Percentiles rank a stretch among this genome's conserved stretches.
Conservation (phyloP, 2,329 filamentous ascomycete species). For the Tolypocladium paradoxum region DNA sequence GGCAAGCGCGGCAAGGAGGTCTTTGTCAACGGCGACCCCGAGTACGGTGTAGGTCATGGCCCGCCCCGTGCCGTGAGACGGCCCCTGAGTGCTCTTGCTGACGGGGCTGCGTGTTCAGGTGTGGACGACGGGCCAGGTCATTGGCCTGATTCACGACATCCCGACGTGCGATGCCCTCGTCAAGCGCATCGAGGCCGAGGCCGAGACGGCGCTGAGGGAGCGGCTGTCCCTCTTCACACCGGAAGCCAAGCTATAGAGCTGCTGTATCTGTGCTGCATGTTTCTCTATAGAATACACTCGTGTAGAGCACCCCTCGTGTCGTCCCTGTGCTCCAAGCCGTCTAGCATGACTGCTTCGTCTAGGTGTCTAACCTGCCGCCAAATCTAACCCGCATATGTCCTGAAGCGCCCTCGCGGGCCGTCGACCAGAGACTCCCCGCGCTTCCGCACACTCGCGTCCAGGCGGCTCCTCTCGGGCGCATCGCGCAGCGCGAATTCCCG, state of each 20-base stretch:
- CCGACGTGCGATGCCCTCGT: constrained; percentile 63
- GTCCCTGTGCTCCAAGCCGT: neutral
- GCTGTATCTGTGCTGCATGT: no score
- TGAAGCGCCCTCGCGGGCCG: neutral
- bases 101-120: constrained; percentile 43
- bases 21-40: constrained; percentile 81
- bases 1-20: constrained; percentile 87
- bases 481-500: neutral
- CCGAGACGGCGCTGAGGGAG: constrained; percentile 53
- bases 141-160: constrained; percentile 77
- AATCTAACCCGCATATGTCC: neutral
- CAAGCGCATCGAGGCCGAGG: constrained; percentile 66
- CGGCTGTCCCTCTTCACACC: constrained; percentile 44
- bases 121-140: constrained; percentile 95
- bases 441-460: constrained; percentile 8
- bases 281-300: neutral
- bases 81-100: constrained; percentile 9
- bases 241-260: constrained; percentile 45
- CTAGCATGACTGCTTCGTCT: neutral
- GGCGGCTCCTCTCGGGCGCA: neutral
- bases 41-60: constrained; percentile 63
- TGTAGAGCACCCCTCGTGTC: neutral
- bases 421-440: neutral
- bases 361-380: neutral
- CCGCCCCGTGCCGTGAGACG: neutral